phyloP scores from a whole-genome alignment of 306 rosid genomes.

The Senna siamea region DNA sequence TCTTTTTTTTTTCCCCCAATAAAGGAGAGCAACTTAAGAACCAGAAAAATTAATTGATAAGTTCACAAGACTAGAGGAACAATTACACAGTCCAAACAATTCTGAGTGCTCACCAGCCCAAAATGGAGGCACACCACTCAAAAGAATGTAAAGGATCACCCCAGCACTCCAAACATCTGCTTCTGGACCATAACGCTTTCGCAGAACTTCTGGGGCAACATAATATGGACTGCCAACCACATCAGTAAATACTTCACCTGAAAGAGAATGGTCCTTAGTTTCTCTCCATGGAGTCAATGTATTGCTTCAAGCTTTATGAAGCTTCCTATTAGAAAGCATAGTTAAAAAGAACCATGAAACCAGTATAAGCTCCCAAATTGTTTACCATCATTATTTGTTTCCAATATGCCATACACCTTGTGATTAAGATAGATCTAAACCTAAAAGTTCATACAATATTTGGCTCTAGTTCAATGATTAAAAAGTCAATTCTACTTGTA shows the following conservation, averaged over 20 bases:
- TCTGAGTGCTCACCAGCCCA: constrained; percentile 84
- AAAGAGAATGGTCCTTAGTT: constrained; percentile 38
- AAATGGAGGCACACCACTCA: constrained; percentile 99
- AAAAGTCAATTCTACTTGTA: background rate
- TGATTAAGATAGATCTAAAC: background rate
- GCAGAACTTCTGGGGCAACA: constrained; percentile 96
- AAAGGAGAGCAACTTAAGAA: background rate
- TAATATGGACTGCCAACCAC: constrained; percentile 99
- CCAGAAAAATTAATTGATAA: constrained; percentile 14
- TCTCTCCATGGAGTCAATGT: constrained; percentile 30
- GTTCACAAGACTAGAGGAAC: background rate
- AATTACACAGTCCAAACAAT: constrained; percentile 23
- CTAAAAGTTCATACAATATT: background rate
- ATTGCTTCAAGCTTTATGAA: constrained; percentile 32
- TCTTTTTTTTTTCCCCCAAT: background rate
- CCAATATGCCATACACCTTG: background rate
- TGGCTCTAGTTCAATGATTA: background rate
- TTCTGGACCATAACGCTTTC: constrained; percentile 90
- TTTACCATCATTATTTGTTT: background rate
- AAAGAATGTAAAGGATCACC: constrained; percentile 87
- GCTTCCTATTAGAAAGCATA: constrained; percentile 30
- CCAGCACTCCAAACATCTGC: constrained; percentile 99
- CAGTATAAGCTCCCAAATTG: background rate
- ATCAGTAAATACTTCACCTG: constrained; percentile 84
- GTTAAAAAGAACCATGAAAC: constrained; percentile 2